Conservation (phyloP, 352 stramenopile species). For the Phytophthora macrochlamydospora region DNA sequence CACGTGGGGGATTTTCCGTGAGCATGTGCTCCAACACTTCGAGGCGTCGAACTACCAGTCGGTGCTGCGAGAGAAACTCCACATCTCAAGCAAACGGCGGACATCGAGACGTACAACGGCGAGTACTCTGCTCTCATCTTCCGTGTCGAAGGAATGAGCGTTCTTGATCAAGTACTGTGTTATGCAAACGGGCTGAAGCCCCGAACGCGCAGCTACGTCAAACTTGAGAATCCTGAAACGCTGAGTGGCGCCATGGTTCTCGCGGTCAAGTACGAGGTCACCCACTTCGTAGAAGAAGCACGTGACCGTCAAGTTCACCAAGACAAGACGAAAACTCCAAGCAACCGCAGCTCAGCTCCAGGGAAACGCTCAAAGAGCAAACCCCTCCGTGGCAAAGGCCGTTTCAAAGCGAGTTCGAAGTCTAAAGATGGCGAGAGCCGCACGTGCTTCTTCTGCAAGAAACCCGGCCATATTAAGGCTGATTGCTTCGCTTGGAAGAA, state of each 20-base stretch:
- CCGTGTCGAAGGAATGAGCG: not conserved
- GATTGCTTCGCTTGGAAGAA: constrained; percentile 13
- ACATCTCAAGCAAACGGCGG: not conserved
- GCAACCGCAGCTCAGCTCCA: not conserved
- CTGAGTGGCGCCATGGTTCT: constrained; percentile 4
- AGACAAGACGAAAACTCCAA: constrained; percentile 1
- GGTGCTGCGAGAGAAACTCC: not conserved
- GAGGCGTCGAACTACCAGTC: not conserved
- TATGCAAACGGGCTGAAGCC: not conserved
- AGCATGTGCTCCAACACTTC: constrained; percentile 1
- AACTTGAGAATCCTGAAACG: constrained; percentile 4
- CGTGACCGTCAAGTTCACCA: not conserved
- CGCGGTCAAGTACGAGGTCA: constrained; percentile 3
- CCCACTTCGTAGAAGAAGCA: constrained; percentile 4
- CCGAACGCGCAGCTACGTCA: constrained; percentile 4
- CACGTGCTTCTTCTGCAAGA: constrained; percentile 16
- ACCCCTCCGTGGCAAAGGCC: not conserved
- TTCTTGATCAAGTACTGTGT: not conserved
- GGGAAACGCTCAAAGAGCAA: not conserved
- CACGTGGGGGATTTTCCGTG: constrained; percentile 7
- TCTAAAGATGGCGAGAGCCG: not conserved
- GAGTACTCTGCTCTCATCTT: not conserved
- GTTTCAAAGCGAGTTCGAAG: not conserved
- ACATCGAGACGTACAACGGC: not conserved
- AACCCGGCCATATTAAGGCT: constrained; percentile 12